These are phyloP conservation scores for Colletotrichum siamense DNA, from an alignment of 2,329 filamentous ascomycete genomes.

Conservation along the genomic window DNA sequence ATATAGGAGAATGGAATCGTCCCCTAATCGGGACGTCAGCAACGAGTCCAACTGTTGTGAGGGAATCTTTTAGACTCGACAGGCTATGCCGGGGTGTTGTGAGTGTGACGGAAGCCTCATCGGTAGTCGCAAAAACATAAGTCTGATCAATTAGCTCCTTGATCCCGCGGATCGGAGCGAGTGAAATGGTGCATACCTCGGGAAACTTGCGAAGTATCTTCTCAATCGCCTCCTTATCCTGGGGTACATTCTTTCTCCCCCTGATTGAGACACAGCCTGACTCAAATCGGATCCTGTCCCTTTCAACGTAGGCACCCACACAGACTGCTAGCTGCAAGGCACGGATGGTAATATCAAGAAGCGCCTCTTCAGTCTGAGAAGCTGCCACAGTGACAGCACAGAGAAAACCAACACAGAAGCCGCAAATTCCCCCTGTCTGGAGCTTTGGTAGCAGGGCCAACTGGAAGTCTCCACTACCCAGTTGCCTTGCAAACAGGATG, in stretches of 20 bases:
- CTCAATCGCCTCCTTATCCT: neutral
- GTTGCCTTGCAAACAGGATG: neutral
- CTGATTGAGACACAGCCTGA: neutral
- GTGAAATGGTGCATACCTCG: neutral
- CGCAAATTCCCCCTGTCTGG: conserved; percentile 7
- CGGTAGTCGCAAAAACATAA: neutral
- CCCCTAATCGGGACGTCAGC: neutral
- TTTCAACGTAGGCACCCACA: conserved; percentile 41
- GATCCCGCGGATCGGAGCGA: neutral
- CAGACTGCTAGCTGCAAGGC: conserved; percentile 44
- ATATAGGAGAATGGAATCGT: neutral
- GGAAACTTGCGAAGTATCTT: neutral
- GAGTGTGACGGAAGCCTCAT: neutral
- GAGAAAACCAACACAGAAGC: conserved; percentile 47
- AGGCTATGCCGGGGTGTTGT: neutral
- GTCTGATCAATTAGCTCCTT: neutral
- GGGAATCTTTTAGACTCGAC: neutral
- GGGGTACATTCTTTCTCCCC: neutral
- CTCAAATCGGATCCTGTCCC: conserved; percentile 32
- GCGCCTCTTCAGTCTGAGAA: conserved; percentile 27
- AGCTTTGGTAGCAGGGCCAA: neutral
- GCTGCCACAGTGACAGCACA: conserved; percentile 40
- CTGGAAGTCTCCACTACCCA: neutral
- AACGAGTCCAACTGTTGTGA: neutral
- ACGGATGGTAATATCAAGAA: conserved; percentile 38